phyloP scores from a whole-genome alignment of 352 stramenopile species.

The Pythium graminicola region DNA sequence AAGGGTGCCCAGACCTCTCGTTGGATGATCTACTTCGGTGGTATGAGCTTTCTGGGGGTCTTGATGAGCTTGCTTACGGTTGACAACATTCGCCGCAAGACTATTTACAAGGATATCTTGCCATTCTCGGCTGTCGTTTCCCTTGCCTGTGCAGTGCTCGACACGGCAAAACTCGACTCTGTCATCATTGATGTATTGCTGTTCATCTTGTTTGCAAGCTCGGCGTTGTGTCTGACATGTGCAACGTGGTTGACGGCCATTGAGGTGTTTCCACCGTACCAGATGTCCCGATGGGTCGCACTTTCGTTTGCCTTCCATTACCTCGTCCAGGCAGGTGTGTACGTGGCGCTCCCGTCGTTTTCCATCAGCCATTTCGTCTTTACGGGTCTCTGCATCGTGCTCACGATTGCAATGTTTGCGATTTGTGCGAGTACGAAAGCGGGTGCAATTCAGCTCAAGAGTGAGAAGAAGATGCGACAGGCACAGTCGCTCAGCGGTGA shows the following conservation, averaged over 20 bases:
- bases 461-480: slow-evolving; percentile 72
- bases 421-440: slow-evolving; percentile 75
- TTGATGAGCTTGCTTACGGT: slow-evolving; percentile 69
- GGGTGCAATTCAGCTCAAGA: slow-evolving; percentile 81
- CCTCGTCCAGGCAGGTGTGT: slow-evolving; percentile 56
- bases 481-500: slow-evolving; percentile 34
- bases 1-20: slow-evolving; percentile 53
- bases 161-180: slow-evolving; percentile 36
- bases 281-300: slow-evolving; percentile 54
- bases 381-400: slow-evolving; percentile 49
- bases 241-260: slow-evolving; percentile 79
- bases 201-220: slow-evolving; percentile 64
- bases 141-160: slow-evolving; percentile 49
- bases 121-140: slow-evolving; percentile 58
- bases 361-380: slow-evolving; percentile 70
- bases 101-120: slow-evolving; percentile 83
- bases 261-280: slow-evolving; percentile 80
- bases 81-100: slow-evolving; percentile 83
- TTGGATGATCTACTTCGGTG: slow-evolving; percentile 75
- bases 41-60: slow-evolving; percentile 65
- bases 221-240: slow-evolving; percentile 63
- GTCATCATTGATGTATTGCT: slow-evolving; percentile 45
- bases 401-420: slow-evolving; percentile 74
- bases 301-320: slow-evolving; percentile 78
- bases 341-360: slow-evolving; percentile 62